These are phyloP conservation scores for Leccinum disarticulatum DNA, from an alignment of 768 basidiomycete genomes.

Conservation along the genomic window DNA sequence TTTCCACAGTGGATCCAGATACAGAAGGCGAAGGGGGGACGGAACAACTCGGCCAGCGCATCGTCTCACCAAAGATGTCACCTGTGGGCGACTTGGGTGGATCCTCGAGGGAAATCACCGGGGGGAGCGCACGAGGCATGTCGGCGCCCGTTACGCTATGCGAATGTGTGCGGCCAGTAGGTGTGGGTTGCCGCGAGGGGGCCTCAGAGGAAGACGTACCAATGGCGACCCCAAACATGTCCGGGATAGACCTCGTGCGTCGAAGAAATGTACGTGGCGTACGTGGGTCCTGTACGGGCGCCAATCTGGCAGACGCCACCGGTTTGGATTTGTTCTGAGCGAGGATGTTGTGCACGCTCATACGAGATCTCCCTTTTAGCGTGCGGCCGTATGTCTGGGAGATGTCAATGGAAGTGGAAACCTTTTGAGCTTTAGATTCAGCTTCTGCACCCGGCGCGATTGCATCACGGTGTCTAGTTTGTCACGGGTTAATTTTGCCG, in stretches of 20 bases:
- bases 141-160: conserved; percentile 78
- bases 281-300: conserved; percentile 33
- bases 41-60: conserved; percentile 52
- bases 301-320: conserved; percentile 19
- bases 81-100: conserved; percentile 29
- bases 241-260: conserved; percentile 76
- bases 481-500: background rate
- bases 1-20: conserved; percentile 20
- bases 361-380: conserved; percentile 56
- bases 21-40: conserved; percentile 37
- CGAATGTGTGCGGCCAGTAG: conserved; percentile 64
- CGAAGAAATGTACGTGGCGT: conserved; percentile 53
- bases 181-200: conserved; percentile 29
- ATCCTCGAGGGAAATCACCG: conserved; percentile 24
- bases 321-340: conserved; percentile 51
- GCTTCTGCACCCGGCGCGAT: conserved; percentile 61
- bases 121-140: conserved; percentile 42
- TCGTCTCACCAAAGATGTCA: conserved; percentile 65
- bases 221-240: conserved; percentile 37
- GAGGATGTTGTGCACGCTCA: conserved; percentile 66
- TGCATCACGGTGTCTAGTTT: conserved; percentile 54
- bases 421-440: conserved; percentile 39
- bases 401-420: conserved; percentile 30
- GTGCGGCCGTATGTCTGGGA: conserved; percentile 38
- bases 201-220: conserved; percentile 33